Conservation (phyloP, 2,329 filamentous ascomycete genomes). For the Aspergillus calidoustus region DNA sequence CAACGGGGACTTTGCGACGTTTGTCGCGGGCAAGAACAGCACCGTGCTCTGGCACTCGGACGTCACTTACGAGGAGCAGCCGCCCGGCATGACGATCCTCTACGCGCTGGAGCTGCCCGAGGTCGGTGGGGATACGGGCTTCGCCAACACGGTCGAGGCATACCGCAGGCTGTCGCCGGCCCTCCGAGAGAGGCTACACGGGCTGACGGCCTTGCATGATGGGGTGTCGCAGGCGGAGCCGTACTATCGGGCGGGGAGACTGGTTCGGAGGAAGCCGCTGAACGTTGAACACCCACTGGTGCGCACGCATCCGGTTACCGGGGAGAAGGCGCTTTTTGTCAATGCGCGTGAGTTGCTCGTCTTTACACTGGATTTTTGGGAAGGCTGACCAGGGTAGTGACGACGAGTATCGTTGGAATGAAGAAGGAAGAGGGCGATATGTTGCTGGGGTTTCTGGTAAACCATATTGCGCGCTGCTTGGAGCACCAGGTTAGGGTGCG, state of each 20-base stretch:
- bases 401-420: not conserved
- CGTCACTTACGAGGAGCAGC: constrained; percentile 2
- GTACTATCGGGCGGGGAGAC: not conserved
- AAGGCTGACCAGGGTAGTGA: not conserved
- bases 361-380: not conserved
- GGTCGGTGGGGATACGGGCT: constrained; percentile 8
- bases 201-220: not conserved
- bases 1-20: not conserved
- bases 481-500: not conserved
- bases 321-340: constrained; percentile 1
- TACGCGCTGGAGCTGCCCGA: constrained; percentile 1
- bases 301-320: constrained; percentile 3
- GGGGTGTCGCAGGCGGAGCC: not conserved
- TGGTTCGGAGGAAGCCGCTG: not conserved
- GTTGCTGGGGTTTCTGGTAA: constrained; percentile 1
- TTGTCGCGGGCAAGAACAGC: not conserved
- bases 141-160: not conserved
- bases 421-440: constrained; percentile 9
- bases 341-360: not conserved
- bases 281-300: constrained; percentile 3
- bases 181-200: not conserved
- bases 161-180: constrained; percentile 2
- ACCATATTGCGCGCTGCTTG: not conserved
- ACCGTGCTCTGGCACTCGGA: constrained; percentile 7
- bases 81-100: constrained; percentile 7